These are phyloP conservation scores for Cephalotrichum gorgonifer DNA, from an alignment of 2,329 filamentous ascomycete species.

Conservation along the genomic window DNA sequence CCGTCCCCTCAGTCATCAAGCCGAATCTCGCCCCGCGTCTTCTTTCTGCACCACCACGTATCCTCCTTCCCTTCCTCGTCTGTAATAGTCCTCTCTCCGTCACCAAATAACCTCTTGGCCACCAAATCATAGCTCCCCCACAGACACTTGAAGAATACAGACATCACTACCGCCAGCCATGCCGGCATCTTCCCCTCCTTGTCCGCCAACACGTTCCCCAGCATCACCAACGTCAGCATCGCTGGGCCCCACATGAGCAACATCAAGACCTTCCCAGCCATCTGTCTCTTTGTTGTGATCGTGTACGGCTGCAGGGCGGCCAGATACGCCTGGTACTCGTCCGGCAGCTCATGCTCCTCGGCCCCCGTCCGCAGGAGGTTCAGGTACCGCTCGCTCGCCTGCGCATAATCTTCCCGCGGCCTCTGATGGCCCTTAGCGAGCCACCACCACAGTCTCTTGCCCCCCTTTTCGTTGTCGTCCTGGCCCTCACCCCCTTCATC, in stretches of 20 bases:
- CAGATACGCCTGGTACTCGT: slow-evolving; percentile 68
- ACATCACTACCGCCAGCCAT: slow-evolving; percentile 49
- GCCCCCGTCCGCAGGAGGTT: slow-evolving; percentile 72
- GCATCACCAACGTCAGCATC: slow-evolving; percentile 38
- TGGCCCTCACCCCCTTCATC: slow-evolving; percentile 6
- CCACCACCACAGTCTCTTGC: slow-evolving; percentile 30
- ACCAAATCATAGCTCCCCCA: slow-evolving; percentile 36
- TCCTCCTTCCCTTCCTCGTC: slow-evolving; percentile 8
- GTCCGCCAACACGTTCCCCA: slow-evolving; percentile 42
- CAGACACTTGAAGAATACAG: slow-evolving; percentile 27
- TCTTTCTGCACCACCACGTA: slow-evolving; percentile 5
- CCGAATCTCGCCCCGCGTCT: slow-evolving; percentile 15
- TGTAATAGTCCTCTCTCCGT: slow-evolving; percentile 61
- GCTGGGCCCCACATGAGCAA: slow-evolving; percentile 41
- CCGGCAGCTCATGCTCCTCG: slow-evolving; percentile 66
- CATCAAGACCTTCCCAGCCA: slow-evolving; percentile 56
- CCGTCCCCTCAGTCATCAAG: background rate
- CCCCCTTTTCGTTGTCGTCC: background rate
- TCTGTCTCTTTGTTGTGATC: slow-evolving; percentile 56
- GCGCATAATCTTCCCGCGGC: slow-evolving; percentile 61
- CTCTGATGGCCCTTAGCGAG: slow-evolving; percentile 38
- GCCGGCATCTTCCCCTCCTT: slow-evolving; percentile 55
- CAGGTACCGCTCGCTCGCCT: slow-evolving; percentile 76
- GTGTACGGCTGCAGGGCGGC: slow-evolving; percentile 58
- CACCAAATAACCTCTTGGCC: slow-evolving; percentile 60